These are phyloP conservation scores for Myochromella boudieri DNA, from an alignment of 768 basidiomycete species.

Conservation along the genomic window DNA sequence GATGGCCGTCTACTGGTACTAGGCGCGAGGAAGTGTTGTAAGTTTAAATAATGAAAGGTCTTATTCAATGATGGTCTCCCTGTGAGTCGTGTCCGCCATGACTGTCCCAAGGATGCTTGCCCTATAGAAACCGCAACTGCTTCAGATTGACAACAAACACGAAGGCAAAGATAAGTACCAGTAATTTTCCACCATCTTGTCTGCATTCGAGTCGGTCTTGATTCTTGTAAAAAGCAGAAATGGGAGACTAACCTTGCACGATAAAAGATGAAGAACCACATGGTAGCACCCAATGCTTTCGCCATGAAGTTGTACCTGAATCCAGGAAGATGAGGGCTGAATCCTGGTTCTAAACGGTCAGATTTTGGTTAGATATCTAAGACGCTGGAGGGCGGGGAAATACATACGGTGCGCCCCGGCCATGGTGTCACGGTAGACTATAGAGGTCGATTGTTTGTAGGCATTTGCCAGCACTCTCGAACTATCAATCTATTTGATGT, in stretches of 20 bases:
- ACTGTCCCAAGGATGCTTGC: constrained; percentile 48
- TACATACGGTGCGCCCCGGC: constrained; percentile 39
- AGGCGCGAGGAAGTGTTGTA: too few relatives aligned
- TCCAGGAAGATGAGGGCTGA: constrained; percentile 85
- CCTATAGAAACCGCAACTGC: constrained; percentile 31
- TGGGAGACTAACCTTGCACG: constrained; percentile 73
- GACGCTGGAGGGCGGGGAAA: constrained; percentile 2
- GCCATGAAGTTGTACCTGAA: constrained; percentile 74
- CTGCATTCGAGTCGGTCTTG: constrained; percentile 33
- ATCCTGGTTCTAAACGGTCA: constrained; percentile 59
- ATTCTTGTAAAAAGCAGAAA: not conserved
- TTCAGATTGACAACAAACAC: constrained; percentile 2
- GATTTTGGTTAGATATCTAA: constrained; percentile 7
- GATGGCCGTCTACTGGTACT: too few relatives aligned
- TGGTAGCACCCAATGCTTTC: constrained; percentile 85
- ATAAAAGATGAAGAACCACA: constrained; percentile 99
- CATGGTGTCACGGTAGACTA: constrained; percentile 32
- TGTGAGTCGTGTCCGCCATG: constrained; percentile 30
- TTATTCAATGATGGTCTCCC: constrained; percentile 40
- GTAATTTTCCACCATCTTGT: constrained; percentile 73
- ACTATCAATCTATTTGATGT: too few relatives aligned
- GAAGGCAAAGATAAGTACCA: constrained; percentile 45
- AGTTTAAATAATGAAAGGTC: too few relatives aligned
- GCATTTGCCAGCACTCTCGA: constrained; percentile 25
- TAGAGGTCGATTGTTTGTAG: constrained; percentile 30